phyloP scores from a whole-genome alignment of 306 rosid species.

The Quercus aquifolioides region DNA sequence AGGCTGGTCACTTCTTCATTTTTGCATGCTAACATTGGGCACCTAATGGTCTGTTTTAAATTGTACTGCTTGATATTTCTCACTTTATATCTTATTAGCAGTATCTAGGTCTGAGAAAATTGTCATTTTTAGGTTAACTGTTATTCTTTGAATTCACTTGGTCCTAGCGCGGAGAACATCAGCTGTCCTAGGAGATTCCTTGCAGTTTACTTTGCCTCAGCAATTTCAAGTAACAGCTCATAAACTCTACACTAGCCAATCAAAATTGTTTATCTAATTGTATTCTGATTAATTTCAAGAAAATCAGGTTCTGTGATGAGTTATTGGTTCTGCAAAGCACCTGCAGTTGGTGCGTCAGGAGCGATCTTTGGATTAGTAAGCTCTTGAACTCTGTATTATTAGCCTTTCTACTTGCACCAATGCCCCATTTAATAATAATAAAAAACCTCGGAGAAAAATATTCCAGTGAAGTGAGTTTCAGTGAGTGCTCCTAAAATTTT shows the following conservation, averaged over 20 bases:
- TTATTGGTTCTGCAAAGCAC: conserved; percentile 68
- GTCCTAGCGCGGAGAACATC: conserved; percentile 79
- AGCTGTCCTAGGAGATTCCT: conserved; percentile 76
- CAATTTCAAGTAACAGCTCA: conserved; percentile 80
- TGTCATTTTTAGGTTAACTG: conserved; percentile 61
- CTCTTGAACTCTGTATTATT: background rate
- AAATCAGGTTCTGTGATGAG: conserved; percentile 89
- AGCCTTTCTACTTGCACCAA: background rate
- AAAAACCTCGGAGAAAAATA: background rate
- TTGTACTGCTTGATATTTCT: conserved; percentile 10
- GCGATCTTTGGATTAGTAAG: conserved; percentile 92
- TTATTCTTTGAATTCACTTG: conserved; percentile 79
- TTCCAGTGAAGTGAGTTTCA: background rate
- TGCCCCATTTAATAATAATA: background rate
- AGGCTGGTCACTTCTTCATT: conserved; percentile 80
- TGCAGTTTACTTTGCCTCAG: conserved; percentile 73
- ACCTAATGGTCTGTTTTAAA: conserved; percentile 64
- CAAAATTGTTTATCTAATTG: conserved; percentile 36
- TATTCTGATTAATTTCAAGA: conserved; percentile 59
- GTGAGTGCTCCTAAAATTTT: background rate
- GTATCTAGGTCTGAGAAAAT: conserved; percentile 1
- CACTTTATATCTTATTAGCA: conserved; percentile 8
- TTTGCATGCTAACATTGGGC: conserved; percentile 84
- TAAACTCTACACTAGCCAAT: conserved; percentile 44
- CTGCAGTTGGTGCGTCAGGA: conserved; percentile 91